Evolutionary conservation across 2,329 filamentous ascomycete species (phyloP), one percentile per base, ranked within the genome.

Genomic region (Pseudocercospora fuligena): DNA sequence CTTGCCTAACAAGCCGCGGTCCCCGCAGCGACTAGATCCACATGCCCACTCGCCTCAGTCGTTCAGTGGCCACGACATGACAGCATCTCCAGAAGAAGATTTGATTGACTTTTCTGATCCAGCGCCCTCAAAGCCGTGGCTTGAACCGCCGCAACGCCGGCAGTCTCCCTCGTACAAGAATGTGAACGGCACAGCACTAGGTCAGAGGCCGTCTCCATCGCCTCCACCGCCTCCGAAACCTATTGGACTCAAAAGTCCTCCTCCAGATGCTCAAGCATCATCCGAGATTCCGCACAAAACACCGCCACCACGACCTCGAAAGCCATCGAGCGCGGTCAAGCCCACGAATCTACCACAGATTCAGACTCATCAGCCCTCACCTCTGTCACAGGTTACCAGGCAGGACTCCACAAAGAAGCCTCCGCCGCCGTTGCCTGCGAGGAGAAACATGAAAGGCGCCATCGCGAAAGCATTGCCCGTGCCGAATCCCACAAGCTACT

Each of bases 81-180:
- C 68, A 43, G 60, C 61, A 5, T 73, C 74, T 8, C 71, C 72
- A 5, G 74, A 76, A 60, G 78, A 78, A 53, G 79, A 84, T 56
- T 73, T 84, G 11, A 85, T 85, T 53, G 82, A 84, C 66, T 78
- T 84, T 25, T 81, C 79, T n/a, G 81, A 84, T 36, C 70, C 62
- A 6, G 60, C 64, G 8, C 71, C 65, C 58, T 73, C 67, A 1
- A 80, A 75, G 68, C 71, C 77, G 23, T 72, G 70, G 69, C 58
- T 73, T 16, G 66, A 69, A 46, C 62, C 66, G 7, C 65, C 70
- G 1, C 36, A n/a, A 19, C 36, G 66, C 12, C 68, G 40, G 2
- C 23, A 27, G 33, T 49, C 66, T 23, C 57, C 66, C 36, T 16
- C 58, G 23, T 57, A 40, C 14, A 58, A 60, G 23, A 49, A 36